These are phyloP conservation scores for Auricularia cornea DNA, from an alignment of 768 basidiomycete genomes.

Conservation along the genomic window DNA sequence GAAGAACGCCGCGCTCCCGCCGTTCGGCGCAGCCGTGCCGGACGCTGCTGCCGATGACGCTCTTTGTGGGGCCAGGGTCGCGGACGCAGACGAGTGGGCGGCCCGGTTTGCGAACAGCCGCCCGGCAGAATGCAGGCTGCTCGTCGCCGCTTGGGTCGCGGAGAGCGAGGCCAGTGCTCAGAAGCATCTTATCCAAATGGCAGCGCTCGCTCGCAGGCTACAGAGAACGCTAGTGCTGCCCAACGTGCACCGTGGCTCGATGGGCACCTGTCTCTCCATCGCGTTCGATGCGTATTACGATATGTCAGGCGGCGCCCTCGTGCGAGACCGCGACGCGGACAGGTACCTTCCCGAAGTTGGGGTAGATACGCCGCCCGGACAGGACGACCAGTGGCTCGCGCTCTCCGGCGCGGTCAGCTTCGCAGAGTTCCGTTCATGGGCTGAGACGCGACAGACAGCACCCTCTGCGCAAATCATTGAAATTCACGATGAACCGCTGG, in stretches of 20 bases:
- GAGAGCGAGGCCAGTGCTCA: constrained; percentile 56
- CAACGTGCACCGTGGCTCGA: constrained; percentile 47
- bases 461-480: constrained; percentile 32
- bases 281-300: constrained; percentile 46
- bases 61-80: neutral
- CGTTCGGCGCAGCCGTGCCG: neutral
- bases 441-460: constrained; percentile 17
- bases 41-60: neutral
- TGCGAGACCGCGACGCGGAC: neutral
- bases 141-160: constrained; percentile 40
- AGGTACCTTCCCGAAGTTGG: neutral
- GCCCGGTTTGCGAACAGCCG: constrained; percentile 3
- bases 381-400: constrained; percentile 9
- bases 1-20: neutral
- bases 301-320: constrained; percentile 13
- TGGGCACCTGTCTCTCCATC: constrained; percentile 44
- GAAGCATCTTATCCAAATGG: constrained; percentile 45
- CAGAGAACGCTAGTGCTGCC: constrained; percentile 54
- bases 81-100: neutral
- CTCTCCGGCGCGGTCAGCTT: constrained; percentile 23
- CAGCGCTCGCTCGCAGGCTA: constrained; percentile 38
- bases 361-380: neutral
- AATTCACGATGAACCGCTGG: constrained; percentile 16
- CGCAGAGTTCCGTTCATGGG: constrained; percentile 34
- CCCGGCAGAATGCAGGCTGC: constrained; percentile 31